These are phyloP conservation scores for Pythium oligandrum DNA, from an alignment of 352 stramenopile species.

Conservation along the genomic window DNA sequence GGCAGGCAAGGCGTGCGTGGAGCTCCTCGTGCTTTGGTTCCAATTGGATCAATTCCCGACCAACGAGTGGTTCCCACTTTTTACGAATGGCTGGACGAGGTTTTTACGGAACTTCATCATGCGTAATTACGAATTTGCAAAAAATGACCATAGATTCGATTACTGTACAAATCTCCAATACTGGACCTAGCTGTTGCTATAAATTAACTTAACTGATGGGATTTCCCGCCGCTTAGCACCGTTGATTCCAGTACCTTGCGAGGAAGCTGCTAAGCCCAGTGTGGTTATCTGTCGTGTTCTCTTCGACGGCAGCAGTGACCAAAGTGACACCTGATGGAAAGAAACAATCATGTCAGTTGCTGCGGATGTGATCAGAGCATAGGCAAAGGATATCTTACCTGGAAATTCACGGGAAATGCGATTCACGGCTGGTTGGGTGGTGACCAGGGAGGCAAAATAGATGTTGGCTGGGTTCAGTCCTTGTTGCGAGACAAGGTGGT, in stretches of 20 bases:
- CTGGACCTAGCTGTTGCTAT: too few species aligned
- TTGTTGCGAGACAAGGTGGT: constrained; percentile 28
- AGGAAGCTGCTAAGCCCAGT: constrained; percentile 35
- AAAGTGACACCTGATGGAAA: constrained; percentile 23
- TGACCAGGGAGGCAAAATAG: constrained; percentile 54
- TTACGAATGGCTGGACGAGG: constrained; percentile 10
- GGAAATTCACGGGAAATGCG: constrained; percentile 38
- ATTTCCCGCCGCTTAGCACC: too few species aligned
- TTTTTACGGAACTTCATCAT: constrained; percentile 13
- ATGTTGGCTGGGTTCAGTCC: constrained; percentile 30
- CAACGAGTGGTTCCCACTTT: constrained; percentile 25
- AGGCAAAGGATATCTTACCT: constrained; percentile 15
- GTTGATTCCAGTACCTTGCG: constrained; percentile 33
- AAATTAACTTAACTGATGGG: too few species aligned
- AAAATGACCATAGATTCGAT: too few species aligned
- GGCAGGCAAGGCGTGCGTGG: too few species aligned
- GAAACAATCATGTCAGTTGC: neutral
- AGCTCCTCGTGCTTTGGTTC: neutral
- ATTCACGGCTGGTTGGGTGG: constrained; percentile 33
- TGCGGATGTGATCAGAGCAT: neutral
- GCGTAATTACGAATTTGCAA: constrained; percentile 20
- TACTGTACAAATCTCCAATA: too few species aligned
- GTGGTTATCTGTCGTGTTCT: constrained; percentile 25
- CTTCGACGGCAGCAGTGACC: constrained; percentile 42
- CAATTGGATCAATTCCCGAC: constrained; percentile 21